Base-by-base conservation (phyloP, 2,329 filamentous ascomycete species). In the Fusarium caatingaense region DNA sequence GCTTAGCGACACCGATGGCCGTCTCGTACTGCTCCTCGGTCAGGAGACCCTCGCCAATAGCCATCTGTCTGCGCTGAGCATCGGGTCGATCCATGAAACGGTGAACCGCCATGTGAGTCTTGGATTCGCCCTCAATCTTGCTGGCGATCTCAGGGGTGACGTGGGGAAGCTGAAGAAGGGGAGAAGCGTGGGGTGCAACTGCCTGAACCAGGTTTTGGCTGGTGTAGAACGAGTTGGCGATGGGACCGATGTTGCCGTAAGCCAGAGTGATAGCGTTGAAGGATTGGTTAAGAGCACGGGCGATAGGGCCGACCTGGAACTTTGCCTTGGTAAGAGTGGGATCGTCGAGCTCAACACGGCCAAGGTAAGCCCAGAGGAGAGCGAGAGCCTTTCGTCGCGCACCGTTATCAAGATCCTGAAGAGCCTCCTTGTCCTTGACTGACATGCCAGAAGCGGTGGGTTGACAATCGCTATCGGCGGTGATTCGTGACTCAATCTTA, bases 341-440 rank as follows among this genome's bases (percentile, higher is more conserved):
- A 76, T 97, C 94, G 45, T 92, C 91, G 25, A 99, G 87, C 75
- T 97, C 93, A 58, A 97, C 85, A 48, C 96, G 92, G 65, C 93
- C 93, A 49, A 98, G 88, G 79, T 99, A 98, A 44, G 96, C 94
- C 96, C 97, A 99, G 18, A 99, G 85, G 60, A 99, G 86, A 53
- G 92, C 93, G 46, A 98, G 85, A 10, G 93, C 91, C 85, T 98
- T 98, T 76, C 96, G 88, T 72, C 93, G 91, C 25, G 89, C 87
- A 41, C 91, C 90, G 71, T 92, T 91, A 51, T 98, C 96, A 63
- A 97, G 81, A 71, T 94, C 89, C 76, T 93, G 89, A 10, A 99
- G 85, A 77, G 88, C 90, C 75, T 90, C 86, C 77, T 90, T 90
- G 76, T 97, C 94, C 80, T 94, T 93, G 18, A 84, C 80, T 0